Percentiles rank a stretch among this genome's conserved stretches.
Conservation (phyloP, 2,329 filamentous ascomycete species). For the Phyllosticta paracitricarpa region DNA sequence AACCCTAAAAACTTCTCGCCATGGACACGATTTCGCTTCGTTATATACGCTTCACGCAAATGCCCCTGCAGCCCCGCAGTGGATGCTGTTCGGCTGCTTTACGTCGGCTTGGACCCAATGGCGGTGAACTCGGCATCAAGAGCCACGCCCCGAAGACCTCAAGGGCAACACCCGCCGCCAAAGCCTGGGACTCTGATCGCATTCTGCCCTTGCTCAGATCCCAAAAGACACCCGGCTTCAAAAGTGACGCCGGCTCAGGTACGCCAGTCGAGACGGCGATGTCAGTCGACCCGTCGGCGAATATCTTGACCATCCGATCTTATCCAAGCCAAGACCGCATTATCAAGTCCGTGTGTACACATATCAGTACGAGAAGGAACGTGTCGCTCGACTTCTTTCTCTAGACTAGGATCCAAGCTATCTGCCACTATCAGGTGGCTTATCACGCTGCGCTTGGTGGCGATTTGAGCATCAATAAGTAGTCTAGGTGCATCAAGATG, state of each 20-base stretch:
- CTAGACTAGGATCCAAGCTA: not conserved
- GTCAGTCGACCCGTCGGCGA: conserved; percentile 4
- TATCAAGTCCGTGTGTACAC: conserved; percentile 4
- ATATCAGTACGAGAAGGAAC: not conserved
- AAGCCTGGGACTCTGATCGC: not conserved
- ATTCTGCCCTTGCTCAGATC: not conserved
- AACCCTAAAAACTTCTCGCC: not conserved
- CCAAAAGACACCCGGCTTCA: not conserved
- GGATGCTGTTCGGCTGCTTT: not conserved
- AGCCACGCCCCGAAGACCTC: conserved; percentile 1
- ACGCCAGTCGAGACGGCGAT: not conserved
- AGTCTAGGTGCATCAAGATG: not conserved
- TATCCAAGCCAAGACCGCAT: conserved; percentile 6
- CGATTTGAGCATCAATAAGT: conserved; percentile 4
- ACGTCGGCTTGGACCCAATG: conserved; percentile 3
- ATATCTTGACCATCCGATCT: conserved; percentile 3
- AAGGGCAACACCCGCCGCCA: not conserved
- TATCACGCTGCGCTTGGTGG: conserved; percentile 3
- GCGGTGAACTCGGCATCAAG: conserved; percentile 9
- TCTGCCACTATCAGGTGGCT: conserved; percentile 2
- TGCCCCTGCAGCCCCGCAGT: not conserved
- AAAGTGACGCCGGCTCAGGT: not conserved
- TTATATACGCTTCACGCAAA: not conserved
- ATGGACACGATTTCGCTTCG: not conserved
- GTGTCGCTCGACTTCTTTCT: not conserved